These are phyloP conservation scores for Tephrocybe sp. DNA, from an alignment of 768 basidiomycete species.

Conservation along the genomic window DNA sequence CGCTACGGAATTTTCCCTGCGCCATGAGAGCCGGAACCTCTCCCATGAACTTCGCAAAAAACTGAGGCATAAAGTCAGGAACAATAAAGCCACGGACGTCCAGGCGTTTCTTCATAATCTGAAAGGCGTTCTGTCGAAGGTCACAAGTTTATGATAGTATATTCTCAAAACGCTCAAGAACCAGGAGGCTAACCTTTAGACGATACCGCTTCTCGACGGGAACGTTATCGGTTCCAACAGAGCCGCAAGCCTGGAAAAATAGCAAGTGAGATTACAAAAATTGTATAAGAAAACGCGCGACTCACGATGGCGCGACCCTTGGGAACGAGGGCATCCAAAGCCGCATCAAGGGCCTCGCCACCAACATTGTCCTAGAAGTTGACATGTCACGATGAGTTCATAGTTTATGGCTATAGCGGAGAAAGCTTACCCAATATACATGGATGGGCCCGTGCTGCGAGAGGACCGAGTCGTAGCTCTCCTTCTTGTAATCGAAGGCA, in stretches of 20 bases:
- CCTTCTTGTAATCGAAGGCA: slow-evolving; percentile 62
- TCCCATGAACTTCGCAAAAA: slow-evolving; percentile 31
- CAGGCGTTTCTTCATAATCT: slow-evolving; percentile 38
- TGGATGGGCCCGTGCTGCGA: slow-evolving; percentile 50
- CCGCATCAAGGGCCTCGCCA: slow-evolving; percentile 36
- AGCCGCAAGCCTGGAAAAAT: slow-evolving; percentile 3
- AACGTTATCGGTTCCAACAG: slow-evolving; percentile 3
- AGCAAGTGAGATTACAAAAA: neutral
- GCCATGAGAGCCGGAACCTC: slow-evolving; percentile 35
- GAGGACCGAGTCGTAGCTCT: slow-evolving; percentile 39
- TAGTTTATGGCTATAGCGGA: neutral
- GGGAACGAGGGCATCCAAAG: slow-evolving; percentile 30
- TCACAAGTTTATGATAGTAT: neutral
- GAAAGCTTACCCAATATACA: slow-evolving; percentile 29
- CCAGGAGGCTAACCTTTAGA: slow-evolving; percentile 8
- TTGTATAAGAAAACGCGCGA: neutral
- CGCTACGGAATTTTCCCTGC: slow-evolving; percentile 34
- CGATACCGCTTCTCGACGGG: slow-evolving; percentile 7
- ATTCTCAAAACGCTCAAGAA: neutral
- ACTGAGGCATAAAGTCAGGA: slow-evolving; percentile 25
- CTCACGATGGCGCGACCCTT: slow-evolving; percentile 40
- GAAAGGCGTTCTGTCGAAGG: slow-evolving; percentile 29
- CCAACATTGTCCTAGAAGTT: slow-evolving; percentile 41
- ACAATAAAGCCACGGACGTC: slow-evolving; percentile 43
- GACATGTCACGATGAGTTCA: neutral